Base-by-base conservation (phyloP, 2,329 filamentous ascomycete species). In the Teratosphaeria epicoccoides region DNA sequence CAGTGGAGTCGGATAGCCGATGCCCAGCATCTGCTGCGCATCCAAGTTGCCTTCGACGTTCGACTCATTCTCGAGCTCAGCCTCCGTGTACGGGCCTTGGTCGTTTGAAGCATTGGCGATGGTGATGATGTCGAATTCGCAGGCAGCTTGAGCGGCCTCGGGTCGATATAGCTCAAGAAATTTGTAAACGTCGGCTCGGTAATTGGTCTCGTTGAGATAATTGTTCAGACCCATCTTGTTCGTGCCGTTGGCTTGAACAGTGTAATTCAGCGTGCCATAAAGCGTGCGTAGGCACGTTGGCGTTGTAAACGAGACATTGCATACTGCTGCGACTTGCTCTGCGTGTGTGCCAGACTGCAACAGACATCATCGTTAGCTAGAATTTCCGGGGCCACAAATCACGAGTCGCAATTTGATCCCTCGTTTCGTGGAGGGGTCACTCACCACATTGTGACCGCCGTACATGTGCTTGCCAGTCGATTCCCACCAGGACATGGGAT, bases 31-130 rank as follows among this genome's bases (percentile, higher is more conserved):
- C 48, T 82, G 80, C 59, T 85, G 78, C 3, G 81, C 71, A 60
- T 86, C 82, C 11, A 86, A 71, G 55, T 82, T 83, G 17, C 80
- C 83, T 64, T 87, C 83, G 4, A 67, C 60, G 51, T 59, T 57
- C 10, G 37, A 55, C 2, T 59, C 60, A 0, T 57, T 48, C 1
- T 46, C 57, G 25, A 66, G 57, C 49, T 70, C 59, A 1, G 59
- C 57, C 14, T n/a, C 33, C 6, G 64, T 69, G 50, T 72, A 60
- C 1, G 68, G 61, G 3, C 70, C 66, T 49, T 77, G 72, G 43
- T 71, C 74, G 68, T 57, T 73, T 4, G 73, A 59, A 0, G 80
- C 82, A 11, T 75, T 74, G 52, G 80, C 79, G 52, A 85, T 78
- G 11, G 74, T 71, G 20, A 75, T 70, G 3, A 79, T 73, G 5